A percentile compares a stretch with the other conserved stretches of the same genome.
Evolutionary conservation across 345 rosid genomes (phyloP).

Genomic region (Arabidopsis arenosa): DNA sequence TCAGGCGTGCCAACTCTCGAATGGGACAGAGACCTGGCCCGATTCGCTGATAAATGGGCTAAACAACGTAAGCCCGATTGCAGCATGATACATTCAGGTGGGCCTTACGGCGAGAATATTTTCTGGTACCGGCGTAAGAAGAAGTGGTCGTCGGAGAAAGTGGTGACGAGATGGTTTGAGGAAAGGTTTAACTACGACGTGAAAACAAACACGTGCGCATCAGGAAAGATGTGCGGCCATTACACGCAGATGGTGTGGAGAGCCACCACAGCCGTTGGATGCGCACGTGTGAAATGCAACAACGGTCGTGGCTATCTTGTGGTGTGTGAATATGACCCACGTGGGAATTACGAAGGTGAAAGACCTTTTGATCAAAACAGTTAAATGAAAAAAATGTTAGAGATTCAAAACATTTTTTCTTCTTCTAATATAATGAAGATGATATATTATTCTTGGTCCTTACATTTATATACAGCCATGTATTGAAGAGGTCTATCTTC

Average conservation of each 20-base stretch:
- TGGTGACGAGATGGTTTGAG: slow-evolving; percentile 51
- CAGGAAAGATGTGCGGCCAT: slow-evolving; percentile 55
- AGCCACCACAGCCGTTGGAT: slow-evolving; percentile 47
- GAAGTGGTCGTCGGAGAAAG: slow-evolving; percentile 44
- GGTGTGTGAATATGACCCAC: slow-evolving; percentile 55
- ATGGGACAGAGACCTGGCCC: slow-evolving; percentile 51
- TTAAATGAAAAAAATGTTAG: neutral
- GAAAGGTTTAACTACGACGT: slow-evolving; percentile 46
- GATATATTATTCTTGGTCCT: neutral
- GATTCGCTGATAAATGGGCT: slow-evolving; percentile 39
- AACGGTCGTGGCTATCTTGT: slow-evolving; percentile 36
- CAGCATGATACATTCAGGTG: slow-evolving; percentile 49
- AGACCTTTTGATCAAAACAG: slow-evolving; percentile 45
- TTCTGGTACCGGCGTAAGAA: slow-evolving; percentile 48
- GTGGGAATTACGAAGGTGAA: slow-evolving; percentile 52
- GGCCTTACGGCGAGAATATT: slow-evolving; percentile 57
- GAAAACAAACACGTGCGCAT: slow-evolving; percentile 26
- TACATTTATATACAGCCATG: neutral
- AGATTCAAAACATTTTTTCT: slow-evolving; percentile 5
- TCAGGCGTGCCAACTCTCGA: slow-evolving; percentile 44
- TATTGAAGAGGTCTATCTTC: neutral
- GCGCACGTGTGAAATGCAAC: slow-evolving; percentile 45
- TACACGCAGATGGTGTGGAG: slow-evolving; percentile 63
- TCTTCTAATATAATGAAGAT: neutral
- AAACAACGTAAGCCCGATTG: slow-evolving; percentile 46